These are phyloP conservation scores for Parsonsia alboflavescens DNA, from an alignment of 257 asterid species.

Conservation along the genomic window DNA sequence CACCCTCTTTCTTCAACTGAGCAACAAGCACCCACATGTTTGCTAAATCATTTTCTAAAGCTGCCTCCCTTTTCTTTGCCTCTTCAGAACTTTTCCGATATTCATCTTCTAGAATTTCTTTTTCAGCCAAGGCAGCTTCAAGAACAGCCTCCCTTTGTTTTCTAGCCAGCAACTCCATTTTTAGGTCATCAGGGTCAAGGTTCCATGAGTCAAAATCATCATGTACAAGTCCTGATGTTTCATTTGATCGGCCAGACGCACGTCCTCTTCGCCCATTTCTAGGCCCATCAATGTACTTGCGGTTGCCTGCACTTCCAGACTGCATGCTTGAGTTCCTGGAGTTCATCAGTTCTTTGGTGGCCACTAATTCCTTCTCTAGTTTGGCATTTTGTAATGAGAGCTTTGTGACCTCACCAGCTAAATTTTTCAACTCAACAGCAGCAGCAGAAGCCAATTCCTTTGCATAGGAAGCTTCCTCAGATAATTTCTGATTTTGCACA, in stretches of 20 bases:
- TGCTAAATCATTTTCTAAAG: constrained; percentile 91
- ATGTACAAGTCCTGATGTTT: constrained; percentile 42
- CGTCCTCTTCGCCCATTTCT: constrained; percentile 62
- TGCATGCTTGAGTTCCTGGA: constrained; percentile 46
- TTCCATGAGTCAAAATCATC: constrained; percentile 77
- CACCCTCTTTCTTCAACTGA: constrained; percentile 76
- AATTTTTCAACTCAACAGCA: constrained; percentile 81
- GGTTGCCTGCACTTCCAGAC: constrained; percentile 40
- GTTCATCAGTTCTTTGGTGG: constrained; percentile 52
- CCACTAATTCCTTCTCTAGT: constrained; percentile 67
- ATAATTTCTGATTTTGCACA: constrained; percentile 80
- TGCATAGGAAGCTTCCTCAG: constrained; percentile 95
- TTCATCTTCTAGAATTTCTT: constrained; percentile 74
- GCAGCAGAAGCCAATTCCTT: constrained; percentile 99
- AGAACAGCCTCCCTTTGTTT: constrained; percentile 78
- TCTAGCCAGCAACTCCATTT: constrained; percentile 85
- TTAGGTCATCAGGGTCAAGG: constrained; percentile 68
- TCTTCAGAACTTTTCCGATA: constrained; percentile 73
- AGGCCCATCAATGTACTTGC: constrained; percentile 50
- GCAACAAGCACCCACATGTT: constrained; percentile 99
- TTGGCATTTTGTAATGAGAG: constrained; percentile 72
- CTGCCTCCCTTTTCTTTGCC: constrained; percentile 80
- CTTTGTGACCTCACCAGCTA: constrained; percentile 93
- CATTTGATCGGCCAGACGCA: constrained; percentile 47
- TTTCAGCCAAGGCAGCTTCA: constrained; percentile 88